Evolutionary conservation across 768 basidiomycete genomes (phyloP), one percentile per base, ranked within the genome.

Genomic region (Kondoa subrosea): DNA sequence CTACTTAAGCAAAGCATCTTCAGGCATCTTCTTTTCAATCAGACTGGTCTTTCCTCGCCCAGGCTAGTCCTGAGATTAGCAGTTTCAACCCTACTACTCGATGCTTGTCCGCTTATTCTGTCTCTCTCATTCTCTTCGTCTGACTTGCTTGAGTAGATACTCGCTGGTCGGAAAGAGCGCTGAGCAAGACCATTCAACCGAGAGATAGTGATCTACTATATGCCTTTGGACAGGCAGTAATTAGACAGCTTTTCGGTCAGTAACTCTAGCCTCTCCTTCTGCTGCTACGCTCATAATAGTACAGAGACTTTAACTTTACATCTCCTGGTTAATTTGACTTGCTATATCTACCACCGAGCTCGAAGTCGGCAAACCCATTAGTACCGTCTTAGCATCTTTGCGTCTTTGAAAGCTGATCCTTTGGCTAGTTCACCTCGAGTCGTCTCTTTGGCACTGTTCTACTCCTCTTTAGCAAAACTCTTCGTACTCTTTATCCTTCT

Each of bases 71-170:
- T 63, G 26, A 27, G 61, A 8, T 32, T 63, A n/a, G 16, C 17
- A 12, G 16, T 63, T 12, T 27, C 61, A 16, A 33, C 17, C 29
- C 29, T 63, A 12, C 30, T 63, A 12, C 8, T 63, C 3, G 61
- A 63, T 63, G 61, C 61, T 32, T 63, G 61, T 63, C 27, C 25
- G 58, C 29, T 59, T 27, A 31, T 17, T 63, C 29, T n/a, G 3
- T 8, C 29, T 63, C 12, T 16, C 15, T n/a, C 15, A 8, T 27
- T 63, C 26, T 8, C 61, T 31, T 17, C 14, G 2, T 4, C 34
- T 12, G 17, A 31, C 3, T 29, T 63, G 61, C 61, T 27, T 31
- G n/a, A 27, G 16, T 31, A 32, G 61, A 63, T 32, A 32, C 14
- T 32, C 16, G 16, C 29, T 32, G 61, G 61, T 63, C 27, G n/a